Conservation (phyloP, 108 stramenopile species). For the Cyclotella cryptica region DNA sequence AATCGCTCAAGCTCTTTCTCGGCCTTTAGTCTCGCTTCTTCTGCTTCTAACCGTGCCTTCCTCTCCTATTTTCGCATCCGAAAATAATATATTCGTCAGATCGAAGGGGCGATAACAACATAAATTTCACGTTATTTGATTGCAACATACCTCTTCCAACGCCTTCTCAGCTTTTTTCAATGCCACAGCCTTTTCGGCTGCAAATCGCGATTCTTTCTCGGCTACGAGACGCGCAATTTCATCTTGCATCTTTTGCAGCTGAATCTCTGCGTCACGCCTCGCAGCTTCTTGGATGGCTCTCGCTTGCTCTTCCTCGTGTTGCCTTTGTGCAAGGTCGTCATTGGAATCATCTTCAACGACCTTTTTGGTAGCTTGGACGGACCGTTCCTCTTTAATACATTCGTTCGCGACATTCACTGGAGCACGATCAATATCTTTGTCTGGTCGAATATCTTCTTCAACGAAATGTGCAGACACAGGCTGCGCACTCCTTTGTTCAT, state of each 20-base stretch:
- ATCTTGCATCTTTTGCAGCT: constrained; percentile 28
- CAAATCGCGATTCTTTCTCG: constrained; percentile 53
- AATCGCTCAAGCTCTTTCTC: constrained; percentile 36
- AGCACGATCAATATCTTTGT: too few species aligned
- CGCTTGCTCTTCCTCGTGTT: not conserved
- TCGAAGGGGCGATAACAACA: not conserved
- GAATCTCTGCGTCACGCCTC: constrained; percentile 19
- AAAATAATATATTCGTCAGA: not conserved
- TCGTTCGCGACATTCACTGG: too few species aligned
- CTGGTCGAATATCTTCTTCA: too few species aligned
- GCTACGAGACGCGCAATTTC: constrained; percentile 46
- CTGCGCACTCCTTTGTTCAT: too few species aligned
- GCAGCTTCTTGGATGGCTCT: not conserved
- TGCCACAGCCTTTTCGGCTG: constrained; percentile 47
- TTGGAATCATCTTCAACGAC: not conserved
- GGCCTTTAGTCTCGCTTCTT: constrained; percentile 30
- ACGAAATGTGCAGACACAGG: too few species aligned
- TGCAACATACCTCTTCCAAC: constrained; percentile 36
- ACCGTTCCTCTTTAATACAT: too few species aligned
- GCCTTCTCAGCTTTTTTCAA: constrained; percentile 44
- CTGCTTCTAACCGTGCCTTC: constrained; percentile 36
- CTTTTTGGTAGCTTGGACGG: not conserved
- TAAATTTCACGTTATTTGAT: constrained; percentile 5
- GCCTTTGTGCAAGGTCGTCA: not conserved
- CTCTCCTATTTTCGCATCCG: constrained; percentile 4